Percentiles rank a stretch among this genome's conserved stretches.
phyloP scores from a whole-genome alignment of 2,329 filamentous ascomycete genomes.

The Xylariaceae sp. region DNA sequence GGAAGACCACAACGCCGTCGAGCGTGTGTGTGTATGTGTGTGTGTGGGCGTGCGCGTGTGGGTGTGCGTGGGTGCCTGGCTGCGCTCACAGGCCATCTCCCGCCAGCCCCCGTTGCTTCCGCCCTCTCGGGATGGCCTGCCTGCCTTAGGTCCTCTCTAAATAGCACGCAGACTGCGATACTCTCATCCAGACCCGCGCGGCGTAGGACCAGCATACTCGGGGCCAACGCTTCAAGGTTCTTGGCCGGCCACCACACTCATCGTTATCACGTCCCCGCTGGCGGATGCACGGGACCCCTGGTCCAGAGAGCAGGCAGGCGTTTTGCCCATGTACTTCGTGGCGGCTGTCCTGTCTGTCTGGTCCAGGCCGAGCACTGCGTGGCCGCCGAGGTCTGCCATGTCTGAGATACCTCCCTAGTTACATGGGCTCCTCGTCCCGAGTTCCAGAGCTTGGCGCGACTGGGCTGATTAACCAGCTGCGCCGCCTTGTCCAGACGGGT shows the following conservation, averaged over 20 bases:
- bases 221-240: conserved; percentile 14
- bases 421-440: conserved; percentile 15
- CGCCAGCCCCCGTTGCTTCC: conserved; percentile 10
- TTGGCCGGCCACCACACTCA: conserved; percentile 5
- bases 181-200: no score
- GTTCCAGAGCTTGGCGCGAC: conserved; percentile 13
- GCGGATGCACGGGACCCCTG: conserved; percentile 8
- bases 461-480: conserved; percentile 14
- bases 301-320: conserved; percentile 3
- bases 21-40: no score
- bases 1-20: no score
- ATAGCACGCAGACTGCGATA: no score
- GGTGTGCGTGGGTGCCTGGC: neutral
- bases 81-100: conserved; percentile 8
- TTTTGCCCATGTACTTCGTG: conserved; percentile 15
- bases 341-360: conserved; percentile 19
- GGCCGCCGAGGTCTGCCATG: conserved; percentile 14
- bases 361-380: conserved; percentile 16
- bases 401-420: conserved; percentile 20
- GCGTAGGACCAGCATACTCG: no score
- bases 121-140: conserved; percentile 8
- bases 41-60: no score
- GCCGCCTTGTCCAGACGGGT: conserved; percentile 11
- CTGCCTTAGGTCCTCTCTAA: no score
- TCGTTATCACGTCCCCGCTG: conserved; percentile 7